These are phyloP conservation scores for Penicillium fimorum DNA, from an alignment of 495 filamentous ascomycete genomes.

Conservation along the genomic window DNA sequence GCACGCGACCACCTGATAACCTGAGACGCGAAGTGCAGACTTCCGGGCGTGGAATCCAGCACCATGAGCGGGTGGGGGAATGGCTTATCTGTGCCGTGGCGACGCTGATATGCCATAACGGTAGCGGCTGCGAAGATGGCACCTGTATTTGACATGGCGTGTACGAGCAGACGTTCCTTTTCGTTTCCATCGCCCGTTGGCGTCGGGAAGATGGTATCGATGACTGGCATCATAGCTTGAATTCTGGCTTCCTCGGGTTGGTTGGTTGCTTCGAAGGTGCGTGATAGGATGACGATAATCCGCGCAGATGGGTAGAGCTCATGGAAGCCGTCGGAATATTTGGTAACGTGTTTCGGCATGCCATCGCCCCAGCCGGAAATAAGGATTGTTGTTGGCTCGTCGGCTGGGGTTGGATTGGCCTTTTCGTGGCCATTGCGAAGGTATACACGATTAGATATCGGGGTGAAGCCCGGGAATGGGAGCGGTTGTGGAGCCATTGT, in stretches of 20 bases:
- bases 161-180: slow-evolving; percentile 40
- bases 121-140: slow-evolving; percentile 50
- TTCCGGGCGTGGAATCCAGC: slow-evolving; percentile 52
- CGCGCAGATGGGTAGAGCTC: slow-evolving; percentile 47
- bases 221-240: slow-evolving; percentile 47
- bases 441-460: slow-evolving; percentile 28
- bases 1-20: slow-evolving; percentile 50
- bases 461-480: slow-evolving; percentile 30
- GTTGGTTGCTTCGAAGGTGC: slow-evolving; percentile 45
- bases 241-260: slow-evolving; percentile 42
- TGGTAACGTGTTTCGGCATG: slow-evolving; percentile 49
- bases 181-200: slow-evolving; percentile 19
- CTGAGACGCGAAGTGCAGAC: slow-evolving; percentile 46
- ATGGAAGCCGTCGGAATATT: slow-evolving; percentile 53
- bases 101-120: slow-evolving; percentile 43
- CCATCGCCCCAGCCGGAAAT: slow-evolving; percentile 59
- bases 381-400: slow-evolving; percentile 30
- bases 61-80: slow-evolving; percentile 49
- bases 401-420: slow-evolving; percentile 13
- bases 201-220: slow-evolving; percentile 45
- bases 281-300: slow-evolving; percentile 48
- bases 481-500: slow-evolving; percentile 26
- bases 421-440: slow-evolving; percentile 27
- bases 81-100: slow-evolving; percentile 31
- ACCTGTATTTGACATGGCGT: slow-evolving; percentile 54